Evolutionary conservation across 768 basidiomycete species (phyloP).

Genomic region (Rhodosporidiobolus sp.): DNA sequence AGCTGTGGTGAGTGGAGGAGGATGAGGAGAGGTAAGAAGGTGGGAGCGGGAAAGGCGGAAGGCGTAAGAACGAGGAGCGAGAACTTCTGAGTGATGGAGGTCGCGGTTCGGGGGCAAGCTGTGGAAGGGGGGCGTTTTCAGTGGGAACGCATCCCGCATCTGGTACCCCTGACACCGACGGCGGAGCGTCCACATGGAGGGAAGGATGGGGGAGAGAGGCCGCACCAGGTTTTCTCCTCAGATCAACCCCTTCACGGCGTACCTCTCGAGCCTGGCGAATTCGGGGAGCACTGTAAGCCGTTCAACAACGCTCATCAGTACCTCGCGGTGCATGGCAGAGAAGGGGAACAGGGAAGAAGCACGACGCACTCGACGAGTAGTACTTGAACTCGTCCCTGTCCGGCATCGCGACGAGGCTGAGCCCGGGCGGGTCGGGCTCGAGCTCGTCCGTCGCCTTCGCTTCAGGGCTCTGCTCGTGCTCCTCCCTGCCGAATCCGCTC

Average conservation of each 20-base stretch:
- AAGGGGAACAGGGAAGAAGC: neutral
- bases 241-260: conserved; percentile 19
- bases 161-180: no score
- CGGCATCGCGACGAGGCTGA: conserved; percentile 24
- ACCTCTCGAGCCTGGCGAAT: conserved; percentile 13
- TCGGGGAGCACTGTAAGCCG: conserved; percentile 19
- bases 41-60: no score
- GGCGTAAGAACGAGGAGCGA: no score
- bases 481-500: neutral
- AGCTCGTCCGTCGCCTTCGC: neutral
- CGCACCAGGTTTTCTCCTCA: no score
- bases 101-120: no score
- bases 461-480: neutral
- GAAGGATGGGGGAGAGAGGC: no score
- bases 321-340: neutral
- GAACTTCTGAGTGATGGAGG: no score
- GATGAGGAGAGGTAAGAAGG: no score
- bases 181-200: no score
- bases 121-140: no score
- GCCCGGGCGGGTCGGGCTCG: conserved; percentile 14
- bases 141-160: no score
- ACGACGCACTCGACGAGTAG: conserved; percentile 25
- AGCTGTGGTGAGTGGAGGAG: no score
- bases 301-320: neutral
- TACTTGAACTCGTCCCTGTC: conserved; percentile 27